Base-by-base conservation (phyloP, 2,329 filamentous ascomycete genomes). In the Colletotrichum sansevieriae region DNA sequence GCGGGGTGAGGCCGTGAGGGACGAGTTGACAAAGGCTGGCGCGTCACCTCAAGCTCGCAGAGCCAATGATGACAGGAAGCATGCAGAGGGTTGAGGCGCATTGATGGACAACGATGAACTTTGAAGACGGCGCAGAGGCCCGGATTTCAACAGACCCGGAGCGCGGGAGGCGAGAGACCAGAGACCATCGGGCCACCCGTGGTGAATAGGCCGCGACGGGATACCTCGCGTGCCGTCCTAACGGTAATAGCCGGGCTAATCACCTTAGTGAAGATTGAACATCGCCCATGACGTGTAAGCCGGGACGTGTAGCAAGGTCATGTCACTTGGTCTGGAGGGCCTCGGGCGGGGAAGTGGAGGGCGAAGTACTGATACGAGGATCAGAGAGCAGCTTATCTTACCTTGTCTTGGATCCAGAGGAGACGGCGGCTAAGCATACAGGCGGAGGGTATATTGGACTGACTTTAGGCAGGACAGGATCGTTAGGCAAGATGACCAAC, bases 221-320 rank as follows among this genome's bases (percentile, higher is more conserved):
- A 39, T 54, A 49, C 61, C 61, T 55, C 61, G 61, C 65, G 65
- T 65, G 65, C 65, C 60, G 29, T 68, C 46, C 44, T 68, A 33
- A 22, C 39, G 52, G 65, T 11, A 13, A 20, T n/a, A 25, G 33
- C 25, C 33, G 29, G 44, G 13, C 18, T 15, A 20, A 15, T 12
- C 3, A 37, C 4, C 33, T 12, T 2, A 52, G 9, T 37, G 4
- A 33, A 52, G n/a, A 18, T 11, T 22, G 22, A 22, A 3, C n/a
- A n/a, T n/a, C n/a, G n/a, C n/a, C n/a, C n/a, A 3, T 22, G 49
- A 52, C n/a, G n/a, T 22, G 33, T 25, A 8, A 15, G n/a, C 15
- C 18, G 37, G 29, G 15, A 52, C 29, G 3, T 4, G 49, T 18
- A 29, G 29, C 46, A 49, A 35, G 18, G 7, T 39, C 33, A 39